Evolutionary conservation across 2,329 filamentous ascomycete genomes (phyloP).

Genomic region (Verticillium isaacii): DNA sequence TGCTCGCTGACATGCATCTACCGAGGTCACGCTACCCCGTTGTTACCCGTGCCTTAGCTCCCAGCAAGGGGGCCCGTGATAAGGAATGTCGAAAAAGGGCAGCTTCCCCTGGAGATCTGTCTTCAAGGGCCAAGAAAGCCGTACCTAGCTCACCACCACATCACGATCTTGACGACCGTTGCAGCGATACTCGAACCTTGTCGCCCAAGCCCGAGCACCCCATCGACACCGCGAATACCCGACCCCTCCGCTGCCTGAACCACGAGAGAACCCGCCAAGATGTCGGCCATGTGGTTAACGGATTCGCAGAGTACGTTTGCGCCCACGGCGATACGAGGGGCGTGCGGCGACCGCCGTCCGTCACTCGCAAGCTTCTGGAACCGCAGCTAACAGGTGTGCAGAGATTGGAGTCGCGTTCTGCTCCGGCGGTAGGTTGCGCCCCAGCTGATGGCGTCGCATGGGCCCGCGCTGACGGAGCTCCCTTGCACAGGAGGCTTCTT

Average conservation of each 20-base stretch:
- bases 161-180: neutral
- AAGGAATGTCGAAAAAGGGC: slow-evolving; percentile 1
- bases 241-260: neutral
- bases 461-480: slow-evolving; percentile 7
- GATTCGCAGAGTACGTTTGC: slow-evolving; percentile 80
- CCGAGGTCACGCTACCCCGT: neutral
- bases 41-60: neutral
- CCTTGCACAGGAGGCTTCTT: slow-evolving; percentile 75
- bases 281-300: slow-evolving; percentile 94
- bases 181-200: neutral
- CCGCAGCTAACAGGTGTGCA: slow-evolving; percentile 29
- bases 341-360: neutral
- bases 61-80: neutral
- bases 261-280: slow-evolving; percentile 29
- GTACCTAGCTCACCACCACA: neutral
- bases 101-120: slow-evolving; percentile 13
- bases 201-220: neutral
- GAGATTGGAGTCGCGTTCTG: slow-evolving; percentile 98
- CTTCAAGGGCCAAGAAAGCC: slow-evolving; percentile 6
- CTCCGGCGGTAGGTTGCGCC: slow-evolving; percentile 75
- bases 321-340: neutral
- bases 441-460: neutral
- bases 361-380: too few species aligned
- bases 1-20: neutral
- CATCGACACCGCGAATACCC: neutral